Conservation (phyloP, 2,329 filamentous ascomycete genomes). For the Ceratocystis huliohia region DNA sequence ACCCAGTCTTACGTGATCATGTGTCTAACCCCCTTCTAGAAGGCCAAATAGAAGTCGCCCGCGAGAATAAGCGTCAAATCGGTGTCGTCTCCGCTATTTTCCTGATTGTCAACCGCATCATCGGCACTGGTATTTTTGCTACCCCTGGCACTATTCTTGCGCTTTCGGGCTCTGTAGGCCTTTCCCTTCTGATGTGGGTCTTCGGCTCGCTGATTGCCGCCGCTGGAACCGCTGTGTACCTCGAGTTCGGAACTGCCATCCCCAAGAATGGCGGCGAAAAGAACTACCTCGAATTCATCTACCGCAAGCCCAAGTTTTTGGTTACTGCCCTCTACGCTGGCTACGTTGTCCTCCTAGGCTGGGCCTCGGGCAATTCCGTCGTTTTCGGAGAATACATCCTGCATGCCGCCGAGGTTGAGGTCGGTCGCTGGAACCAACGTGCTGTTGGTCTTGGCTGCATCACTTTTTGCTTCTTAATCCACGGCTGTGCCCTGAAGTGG, state of each 20-base stretch:
- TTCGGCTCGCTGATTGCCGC: constrained; percentile 48
- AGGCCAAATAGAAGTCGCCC: constrained; percentile 30
- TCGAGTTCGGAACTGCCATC: constrained; percentile 54
- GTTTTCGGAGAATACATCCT: constrained; percentile 61
- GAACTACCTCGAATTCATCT: constrained; percentile 55
- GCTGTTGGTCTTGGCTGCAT: constrained; percentile 55
- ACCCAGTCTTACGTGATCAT: not conserved
- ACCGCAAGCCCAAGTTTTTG: constrained; percentile 47
- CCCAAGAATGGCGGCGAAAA: constrained; percentile 54
- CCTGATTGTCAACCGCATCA: constrained; percentile 52
- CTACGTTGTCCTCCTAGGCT: constrained; percentile 51
- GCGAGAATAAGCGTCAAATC: constrained; percentile 42
- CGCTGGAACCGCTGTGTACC: constrained; percentile 50
- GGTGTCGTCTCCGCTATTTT: constrained; percentile 43
- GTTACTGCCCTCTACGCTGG: constrained; percentile 47
- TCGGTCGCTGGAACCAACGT: constrained; percentile 54
- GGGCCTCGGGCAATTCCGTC: constrained; percentile 54
- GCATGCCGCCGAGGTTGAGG: constrained; percentile 49
- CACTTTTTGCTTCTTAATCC: constrained; percentile 51
- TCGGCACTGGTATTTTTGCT: constrained; percentile 55
- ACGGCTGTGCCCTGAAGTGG: constrained; percentile 51
- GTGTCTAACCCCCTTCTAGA: constrained; percentile 5
- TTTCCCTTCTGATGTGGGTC: constrained; percentile 52
- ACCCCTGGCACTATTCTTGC: constrained; percentile 46
- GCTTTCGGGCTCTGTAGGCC: constrained; percentile 47